These are phyloP conservation scores for Beauveria sp. DNA, from an alignment of 2,329 filamentous ascomycete genomes.

Conservation along the genomic window DNA sequence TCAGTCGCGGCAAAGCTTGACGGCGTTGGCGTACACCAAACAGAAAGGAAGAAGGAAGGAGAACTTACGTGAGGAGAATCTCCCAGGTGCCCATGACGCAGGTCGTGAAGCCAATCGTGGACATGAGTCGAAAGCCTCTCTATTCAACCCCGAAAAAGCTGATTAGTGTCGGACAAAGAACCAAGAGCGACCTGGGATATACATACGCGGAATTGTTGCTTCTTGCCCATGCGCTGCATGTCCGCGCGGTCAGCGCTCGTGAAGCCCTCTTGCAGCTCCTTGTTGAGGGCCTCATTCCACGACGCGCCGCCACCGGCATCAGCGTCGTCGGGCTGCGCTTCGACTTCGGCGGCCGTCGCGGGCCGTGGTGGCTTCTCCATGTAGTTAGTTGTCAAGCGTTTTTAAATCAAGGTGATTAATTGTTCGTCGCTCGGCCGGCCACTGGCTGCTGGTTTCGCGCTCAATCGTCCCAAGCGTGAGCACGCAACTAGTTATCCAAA, in stretches of 20 bases:
- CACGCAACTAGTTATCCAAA: too few relatives aligned
- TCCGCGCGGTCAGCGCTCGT: conserved; percentile 15
- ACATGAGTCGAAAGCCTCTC: conserved; percentile 7
- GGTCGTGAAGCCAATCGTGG: conserved; percentile 10
- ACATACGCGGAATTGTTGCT: conserved; percentile 10
- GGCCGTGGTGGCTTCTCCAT: not conserved
- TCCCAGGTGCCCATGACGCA: conserved; percentile 11
- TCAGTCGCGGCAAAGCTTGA: not conserved
- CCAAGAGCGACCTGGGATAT: not conserved
- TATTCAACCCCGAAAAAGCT: not conserved
- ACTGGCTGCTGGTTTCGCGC: too few relatives aligned
- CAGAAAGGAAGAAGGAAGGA: not conserved
- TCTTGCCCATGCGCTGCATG: conserved; percentile 19
- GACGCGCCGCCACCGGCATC: not conserved
- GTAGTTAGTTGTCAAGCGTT: too few relatives aligned
- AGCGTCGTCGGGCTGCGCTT: not conserved
- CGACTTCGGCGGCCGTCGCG: not conserved
- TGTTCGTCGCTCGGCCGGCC: too few relatives aligned
- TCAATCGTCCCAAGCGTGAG: too few relatives aligned
- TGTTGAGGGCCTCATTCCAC: conserved; percentile 6
- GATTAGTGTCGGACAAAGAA: not conserved
- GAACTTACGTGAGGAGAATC: conserved; percentile 2
- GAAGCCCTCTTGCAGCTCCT: conserved; percentile 12
- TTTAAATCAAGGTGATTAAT: too few relatives aligned
- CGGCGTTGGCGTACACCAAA: too few relatives aligned